Evolutionary conservation across 495 filamentous ascomycete genomes (phyloP).

Genomic region (Aspergillus egyptiacus): DNA sequence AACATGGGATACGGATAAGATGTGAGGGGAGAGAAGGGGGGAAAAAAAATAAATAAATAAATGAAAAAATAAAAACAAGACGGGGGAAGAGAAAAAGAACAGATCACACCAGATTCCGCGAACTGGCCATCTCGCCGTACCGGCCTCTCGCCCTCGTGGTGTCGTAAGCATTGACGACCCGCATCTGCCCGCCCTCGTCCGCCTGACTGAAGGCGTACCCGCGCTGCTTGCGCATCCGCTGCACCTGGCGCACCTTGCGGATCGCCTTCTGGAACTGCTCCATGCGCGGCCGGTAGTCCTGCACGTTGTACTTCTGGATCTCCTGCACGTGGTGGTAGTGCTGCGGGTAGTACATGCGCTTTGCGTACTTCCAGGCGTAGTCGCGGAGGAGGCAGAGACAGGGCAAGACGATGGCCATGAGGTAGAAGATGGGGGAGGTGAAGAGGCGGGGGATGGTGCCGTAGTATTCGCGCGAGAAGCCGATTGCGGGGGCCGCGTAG

Average conservation of each 20-base stretch:
- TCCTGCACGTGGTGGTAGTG: slow-evolving; percentile 98
- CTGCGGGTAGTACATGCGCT: slow-evolving; percentile 94
- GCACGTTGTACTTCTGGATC: slow-evolving; percentile 99
- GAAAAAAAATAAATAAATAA: slow-evolving; percentile 11
- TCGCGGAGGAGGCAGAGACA: slow-evolving; percentile 82
- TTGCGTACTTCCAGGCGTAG: slow-evolving; percentile 77
- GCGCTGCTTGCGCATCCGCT: slow-evolving; percentile 98
- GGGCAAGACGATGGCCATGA: slow-evolving; percentile 75
- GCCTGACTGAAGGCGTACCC: slow-evolving; percentile 98
- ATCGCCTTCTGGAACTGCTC: slow-evolving; percentile 99
- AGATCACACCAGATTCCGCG: slow-evolving; percentile 35
- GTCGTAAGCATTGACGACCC: slow-evolving; percentile 94
- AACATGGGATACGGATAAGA: slow-evolving; percentile 9
- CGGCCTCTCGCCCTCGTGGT: slow-evolving; percentile 86
- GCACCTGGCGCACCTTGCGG: slow-evolving; percentile 95
- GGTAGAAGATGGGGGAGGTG: slow-evolving; percentile 79
- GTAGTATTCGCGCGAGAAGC: slow-evolving; percentile 77
- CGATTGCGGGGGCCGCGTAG: slow-evolving; percentile 79
- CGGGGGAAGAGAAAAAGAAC: slow-evolving; percentile 12
- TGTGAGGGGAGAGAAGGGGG: slow-evolving; percentile 12
- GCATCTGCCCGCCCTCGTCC: slow-evolving; percentile 75
- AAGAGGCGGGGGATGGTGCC: slow-evolving; percentile 79
- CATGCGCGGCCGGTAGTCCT: slow-evolving; percentile 98
- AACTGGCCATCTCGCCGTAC: slow-evolving; percentile 95
- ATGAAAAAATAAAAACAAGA: slow-evolving; percentile 14